phyloP scores from a whole-genome alignment of 1,284 basidiomycete species.

The Naganishia albida region DNA sequence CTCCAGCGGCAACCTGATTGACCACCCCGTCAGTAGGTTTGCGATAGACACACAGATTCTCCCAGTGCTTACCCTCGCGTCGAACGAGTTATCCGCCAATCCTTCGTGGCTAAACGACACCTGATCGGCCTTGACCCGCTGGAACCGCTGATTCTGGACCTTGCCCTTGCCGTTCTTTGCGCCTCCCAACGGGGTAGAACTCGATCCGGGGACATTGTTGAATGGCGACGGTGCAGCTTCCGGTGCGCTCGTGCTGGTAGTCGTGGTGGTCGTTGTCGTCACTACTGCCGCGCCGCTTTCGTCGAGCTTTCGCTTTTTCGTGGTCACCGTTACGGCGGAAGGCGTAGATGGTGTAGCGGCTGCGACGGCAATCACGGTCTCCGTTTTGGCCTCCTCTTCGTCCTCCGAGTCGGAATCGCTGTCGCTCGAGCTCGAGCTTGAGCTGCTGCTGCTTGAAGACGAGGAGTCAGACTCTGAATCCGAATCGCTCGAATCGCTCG shows the following conservation, averaged over 20 bases:
- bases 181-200: slow-evolving; percentile 35
- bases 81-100: slow-evolving; percentile 78
- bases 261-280: slow-evolving; percentile 34
- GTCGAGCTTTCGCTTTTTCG: slow-evolving; percentile 38
- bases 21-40: not conserved
- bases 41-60: slow-evolving; percentile 11
- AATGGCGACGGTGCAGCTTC: slow-evolving; percentile 22
- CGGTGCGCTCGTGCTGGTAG: slow-evolving; percentile 31
- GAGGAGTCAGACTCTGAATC: slow-evolving; percentile 38
- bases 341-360: slow-evolving; percentile 28
- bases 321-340: slow-evolving; percentile 14
- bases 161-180: slow-evolving; percentile 39
- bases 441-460: not conserved
- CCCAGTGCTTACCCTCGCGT: slow-evolving; percentile 65
- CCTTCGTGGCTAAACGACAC: slow-evolving; percentile 62
- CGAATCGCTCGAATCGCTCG: slow-evolving; percentile 46
- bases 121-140: slow-evolving; percentile 73
- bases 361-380: slow-evolving; percentile 37
- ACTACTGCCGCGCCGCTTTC: slow-evolving; percentile 27
- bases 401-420: slow-evolving; percentile 40
- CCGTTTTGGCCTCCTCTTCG: slow-evolving; percentile 26
- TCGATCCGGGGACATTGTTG: slow-evolving; percentile 24
- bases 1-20: slow-evolving; percentile 60
- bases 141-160: slow-evolving; percentile 64
- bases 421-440: slow-evolving; percentile 1